Evolutionary conservation across 2,329 filamentous ascomycete species (phyloP), one percentile per base, ranked within the genome.

Genomic region (Epichloe gansuensis): DNA sequence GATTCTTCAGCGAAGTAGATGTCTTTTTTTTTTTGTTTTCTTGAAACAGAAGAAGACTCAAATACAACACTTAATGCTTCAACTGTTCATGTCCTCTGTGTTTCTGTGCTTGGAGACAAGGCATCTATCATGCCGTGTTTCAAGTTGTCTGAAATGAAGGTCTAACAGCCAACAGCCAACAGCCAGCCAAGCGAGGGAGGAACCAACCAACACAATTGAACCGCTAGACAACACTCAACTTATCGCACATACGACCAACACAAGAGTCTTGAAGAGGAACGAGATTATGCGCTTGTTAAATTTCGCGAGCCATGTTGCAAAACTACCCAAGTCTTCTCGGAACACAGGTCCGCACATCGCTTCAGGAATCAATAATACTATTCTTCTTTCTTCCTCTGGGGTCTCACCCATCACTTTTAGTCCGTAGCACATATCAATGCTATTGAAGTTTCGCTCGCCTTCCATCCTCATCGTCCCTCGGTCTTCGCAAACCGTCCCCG

Each of bases 241-340:
- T 21, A 21, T 21, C 17, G 17, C 17, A 21, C 17, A 21, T 21
- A 21, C 17, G 17, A 21, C 28, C 28, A 4, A 31, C 9, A 31
- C 31, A 3, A 4, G 23, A 25, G 9, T 11, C 31, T 11, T 31
- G 7, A 8, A 28, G 25, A 9, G 28, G 3, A 8, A 1, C 31
- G 9, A 9, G 17, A 35, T 31, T 34, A 34, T 37, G 34, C 31
- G 35, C 46, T 48, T 15, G 15, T 23, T 21, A 17, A 31, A 17
- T 46, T 51, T 11, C 43, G 42, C 49, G 34, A 35, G n/a, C 28
- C 17, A 46, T 37, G 13, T 46, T 51, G 49, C 49, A 51, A 45
- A 46, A 28, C 35, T 51, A 51, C 49, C 49, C 42, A 4, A 17
- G 37, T 34, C 21, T n/a, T 7, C 2, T 23, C 44, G 25, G 21